Evolutionary conservation across 257 asterid genomes (phyloP).

Genomic region (Gentiana dahurica): DNA sequence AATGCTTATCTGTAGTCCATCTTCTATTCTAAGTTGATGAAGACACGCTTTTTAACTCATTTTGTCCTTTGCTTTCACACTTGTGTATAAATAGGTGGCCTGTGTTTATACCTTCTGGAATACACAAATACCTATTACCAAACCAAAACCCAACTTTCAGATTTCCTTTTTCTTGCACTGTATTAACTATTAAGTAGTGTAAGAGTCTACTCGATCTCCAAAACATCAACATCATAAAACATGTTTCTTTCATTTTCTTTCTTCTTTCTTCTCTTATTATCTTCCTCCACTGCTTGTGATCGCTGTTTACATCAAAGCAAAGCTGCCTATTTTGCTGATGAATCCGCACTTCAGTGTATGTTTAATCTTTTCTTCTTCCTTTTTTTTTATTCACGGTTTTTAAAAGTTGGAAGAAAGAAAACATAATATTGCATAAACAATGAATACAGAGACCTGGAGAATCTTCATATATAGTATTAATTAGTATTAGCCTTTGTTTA

Average conservation of each 20-base stretch:
- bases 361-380: neutral
- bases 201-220: no score
- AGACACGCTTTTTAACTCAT: neutral
- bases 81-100: no score
- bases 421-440: no score
- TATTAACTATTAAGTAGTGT: no score
- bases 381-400: no score
- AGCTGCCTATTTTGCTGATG: constrained; percentile 41
- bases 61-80: neutral
- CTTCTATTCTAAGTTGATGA: no score
- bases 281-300: constrained; percentile 53
- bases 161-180: neutral
- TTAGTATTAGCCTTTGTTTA: neutral
- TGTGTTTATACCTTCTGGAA: no score
- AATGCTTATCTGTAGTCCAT: constrained; percentile 9
- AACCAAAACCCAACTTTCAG: neutral
- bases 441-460: neutral
- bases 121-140: no score
- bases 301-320: constrained; percentile 50
- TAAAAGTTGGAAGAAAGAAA: neutral
- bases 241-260: constrained; percentile 12
- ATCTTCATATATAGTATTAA: neutral
- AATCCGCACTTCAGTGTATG: constrained; percentile 49
- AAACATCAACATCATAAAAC: neutral
- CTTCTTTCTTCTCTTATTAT: constrained; percentile 22